These are phyloP conservation scores for Colletotrichum costaricense DNA, from an alignment of 2,329 filamentous ascomycete species.

Conservation along the genomic window DNA sequence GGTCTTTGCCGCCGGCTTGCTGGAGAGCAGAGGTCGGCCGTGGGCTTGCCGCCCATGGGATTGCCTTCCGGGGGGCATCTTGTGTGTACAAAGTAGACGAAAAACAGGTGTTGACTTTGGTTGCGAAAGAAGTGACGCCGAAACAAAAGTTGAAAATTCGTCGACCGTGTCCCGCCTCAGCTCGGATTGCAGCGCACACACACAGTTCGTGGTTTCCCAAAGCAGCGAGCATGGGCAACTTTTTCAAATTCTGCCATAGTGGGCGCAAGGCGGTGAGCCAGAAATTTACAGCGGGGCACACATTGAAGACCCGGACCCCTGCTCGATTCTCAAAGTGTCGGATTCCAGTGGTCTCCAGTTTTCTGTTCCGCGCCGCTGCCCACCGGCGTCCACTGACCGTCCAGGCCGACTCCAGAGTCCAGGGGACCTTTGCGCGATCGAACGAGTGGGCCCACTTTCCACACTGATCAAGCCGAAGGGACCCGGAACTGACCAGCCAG, in stretches of 20 bases:
- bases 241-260: conserved; percentile 38
- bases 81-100: conserved; percentile 21
- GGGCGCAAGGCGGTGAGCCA: conserved; percentile 35
- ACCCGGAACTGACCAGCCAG: conserved; percentile 15
- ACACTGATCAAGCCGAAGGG: conserved; percentile 16
- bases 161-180: background rate
- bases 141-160: background rate
- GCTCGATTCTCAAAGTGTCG: background rate
- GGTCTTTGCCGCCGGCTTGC: conserved; percentile 46
- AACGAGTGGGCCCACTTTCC: conserved; percentile 19
- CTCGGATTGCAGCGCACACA: background rate
- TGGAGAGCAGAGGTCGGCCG: conserved; percentile 61
- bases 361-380: background rate
- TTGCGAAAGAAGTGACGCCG: background rate
- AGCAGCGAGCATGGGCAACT: conserved; percentile 12
- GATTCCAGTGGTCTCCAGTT: background rate
- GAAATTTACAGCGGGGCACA: conserved; percentile 34
- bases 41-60: conserved; percentile 65
- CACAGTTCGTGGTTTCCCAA: background rate
- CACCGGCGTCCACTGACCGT: background rate
- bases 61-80: conserved; percentile 55
- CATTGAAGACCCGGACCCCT: background rate
- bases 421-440: conserved; percentile 11
- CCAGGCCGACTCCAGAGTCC: background rate
- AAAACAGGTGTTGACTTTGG: background rate